Evolutionary conservation across 208 protist genomes (phyloP), one percentile per base, ranked within the genome.

Genomic region (Naegleria gruberi): DNA sequence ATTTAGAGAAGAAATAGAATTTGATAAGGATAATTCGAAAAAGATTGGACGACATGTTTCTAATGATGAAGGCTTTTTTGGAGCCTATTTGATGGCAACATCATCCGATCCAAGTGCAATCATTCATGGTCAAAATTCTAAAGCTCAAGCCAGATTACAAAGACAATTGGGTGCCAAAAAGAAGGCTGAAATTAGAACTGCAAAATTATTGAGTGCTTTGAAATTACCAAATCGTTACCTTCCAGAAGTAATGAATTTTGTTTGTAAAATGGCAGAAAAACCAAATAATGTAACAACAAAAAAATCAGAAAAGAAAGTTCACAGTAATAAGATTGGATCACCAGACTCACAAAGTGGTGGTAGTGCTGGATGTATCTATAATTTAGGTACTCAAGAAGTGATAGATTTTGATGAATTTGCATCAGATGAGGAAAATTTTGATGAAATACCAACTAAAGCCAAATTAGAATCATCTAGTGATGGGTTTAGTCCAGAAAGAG

Each of bases 1-100:
- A 37, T 77, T 77, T 37, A 77, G 65, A 77, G 65, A 77, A 77
- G 65, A 77, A n/a, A 77, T 77, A 37, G 65, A 77, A n/a, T 77
- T 77, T 77, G 65, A 77, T 77, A 77, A 77, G 30, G 65, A 37
- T 77, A n/a, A 37, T 37, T 37, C 65, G 1, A 37, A 12, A 8
- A 77, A 37, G 12, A 12, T 77, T 37, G 65, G 65, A 37, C 17
- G 65, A 37, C 65, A 77, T 77, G 30, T 77, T 77, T 77, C 65
- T 8, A 30, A 77, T 37, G 65, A 77, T 37, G 65, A 77, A 77
- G 65, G 65, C 6, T 77, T 77, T 12, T 12, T 77, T n/a, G 65
- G 65, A 37, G 65, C 65, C 1, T 77, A 77, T 37, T 12, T 77
- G 26, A 37, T 37, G 26, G 65, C 65, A 7, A 37, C 65, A 37